Evolutionary conservation across 1,139 yeast genomes (phyloP), one percentile per base, ranked within the genome.

Genomic region (Geotrichum fermentans): DNA sequence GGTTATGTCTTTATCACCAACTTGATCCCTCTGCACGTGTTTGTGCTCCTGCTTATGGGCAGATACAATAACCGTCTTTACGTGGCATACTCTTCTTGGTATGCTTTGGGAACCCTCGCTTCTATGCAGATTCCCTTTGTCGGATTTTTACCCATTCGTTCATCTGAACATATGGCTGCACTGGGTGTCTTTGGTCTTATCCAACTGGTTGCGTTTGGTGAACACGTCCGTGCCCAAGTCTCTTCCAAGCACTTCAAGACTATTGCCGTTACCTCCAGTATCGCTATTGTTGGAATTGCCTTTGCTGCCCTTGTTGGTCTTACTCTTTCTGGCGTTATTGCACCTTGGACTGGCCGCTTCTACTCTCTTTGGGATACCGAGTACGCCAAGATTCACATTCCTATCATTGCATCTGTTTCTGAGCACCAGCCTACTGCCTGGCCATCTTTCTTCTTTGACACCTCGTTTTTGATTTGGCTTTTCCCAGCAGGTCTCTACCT

Each of bases 351-450:
- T 20, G 99, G 99, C 57, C 84, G 99, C 69, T 94, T 94, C 74
- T 94, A 94, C 72, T 90, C 97, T 4, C 73, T 94, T 58, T 94
- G 98, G 98, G 98, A 94, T 67, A 92, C 98, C 3, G 85, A 79
- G 65, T 94, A 94, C 63, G 99, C 99, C 55, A 92, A 89, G 73
- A 86, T 92, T 58, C 98, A 94, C 67, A 94, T 94, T 61, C 99
- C 99, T 47, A 94, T 94, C 65, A 94, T 94, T 69, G 98, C 98
- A 1, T 90, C 97, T 2, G 99, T 94, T 45, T 87, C 96, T 13
- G 99, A 94, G 72, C 99, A 94, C 74, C 99, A 94, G 73, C 99
- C 99, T 52, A 92, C 98, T 21, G 96, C 98, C 11, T 94, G 99
- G 99, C 96, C 98, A 13, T 82, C 97, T 10, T 94, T 92, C 70